Evolutionary conservation across 1,139 yeast species (phyloP).

Genomic region (Magnusiomyces magnusii): DNA sequence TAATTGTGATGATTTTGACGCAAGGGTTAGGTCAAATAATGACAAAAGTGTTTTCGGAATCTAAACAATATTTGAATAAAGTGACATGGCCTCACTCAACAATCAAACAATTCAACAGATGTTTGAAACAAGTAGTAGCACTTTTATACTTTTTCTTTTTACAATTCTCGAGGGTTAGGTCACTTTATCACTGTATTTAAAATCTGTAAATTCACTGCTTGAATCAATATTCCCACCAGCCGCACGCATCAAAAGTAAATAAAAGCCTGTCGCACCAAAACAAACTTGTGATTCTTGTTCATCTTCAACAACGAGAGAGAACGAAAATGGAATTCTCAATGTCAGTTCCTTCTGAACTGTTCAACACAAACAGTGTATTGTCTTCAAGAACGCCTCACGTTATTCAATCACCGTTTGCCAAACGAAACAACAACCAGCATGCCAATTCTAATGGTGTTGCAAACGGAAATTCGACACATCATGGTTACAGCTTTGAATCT

Average conservation of each 20-base stretch:
- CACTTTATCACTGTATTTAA: too few species aligned
- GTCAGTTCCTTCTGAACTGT: background rate
- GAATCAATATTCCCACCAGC: too few species aligned
- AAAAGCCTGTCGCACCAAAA: background rate
- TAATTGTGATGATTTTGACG: too few species aligned
- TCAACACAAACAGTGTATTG: background rate
- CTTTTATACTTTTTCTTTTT: too few species aligned
- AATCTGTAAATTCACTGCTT: too few species aligned
- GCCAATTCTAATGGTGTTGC: background rate
- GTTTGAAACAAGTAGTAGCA: too few species aligned
- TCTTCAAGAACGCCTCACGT: background rate
- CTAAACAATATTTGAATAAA: too few species aligned
- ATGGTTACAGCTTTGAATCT: background rate
- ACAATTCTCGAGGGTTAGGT: too few species aligned
- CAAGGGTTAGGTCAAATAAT: too few species aligned
- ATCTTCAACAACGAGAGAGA: background rate
- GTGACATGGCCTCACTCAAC: too few species aligned
- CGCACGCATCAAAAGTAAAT: background rate
- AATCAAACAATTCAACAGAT: too few species aligned
- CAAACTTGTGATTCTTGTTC: background rate
- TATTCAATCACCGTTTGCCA: conserved; percentile 5
- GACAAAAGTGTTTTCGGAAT: too few species aligned
- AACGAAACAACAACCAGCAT: background rate
- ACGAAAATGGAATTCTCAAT: background rate
- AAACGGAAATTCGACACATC: background rate